A percentile compares a stretch with the other conserved stretches of the same genome.
phyloP scores from a whole-genome alignment of 2,329 filamentous ascomycete genomes.

The Sporothrix humicola region DNA sequence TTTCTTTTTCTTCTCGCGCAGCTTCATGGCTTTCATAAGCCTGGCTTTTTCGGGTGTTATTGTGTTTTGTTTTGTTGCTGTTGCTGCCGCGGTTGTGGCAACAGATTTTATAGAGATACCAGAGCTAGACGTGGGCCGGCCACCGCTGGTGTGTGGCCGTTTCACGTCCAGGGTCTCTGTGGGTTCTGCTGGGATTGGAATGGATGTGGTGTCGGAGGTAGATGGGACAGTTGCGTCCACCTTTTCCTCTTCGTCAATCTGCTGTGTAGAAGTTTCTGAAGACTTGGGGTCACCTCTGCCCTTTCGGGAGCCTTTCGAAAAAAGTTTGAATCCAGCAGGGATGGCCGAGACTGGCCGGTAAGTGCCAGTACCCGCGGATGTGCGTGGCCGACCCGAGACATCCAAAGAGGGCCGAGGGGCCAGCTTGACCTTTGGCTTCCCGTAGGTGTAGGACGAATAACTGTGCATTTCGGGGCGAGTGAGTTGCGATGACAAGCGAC shows the following conservation, averaged over 20 bases:
- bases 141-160: constrained; percentile 46
- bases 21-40: constrained; percentile 90
- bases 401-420: constrained; percentile 82
- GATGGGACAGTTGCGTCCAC: not conserved
- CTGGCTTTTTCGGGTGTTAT: constrained; percentile 89
- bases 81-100: constrained; percentile 46
- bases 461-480: constrained; percentile 58
- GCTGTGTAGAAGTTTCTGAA: not conserved
- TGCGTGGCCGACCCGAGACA: constrained; percentile 64
- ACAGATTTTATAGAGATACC: constrained; percentile 52
- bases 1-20: constrained; percentile 79
- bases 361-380: constrained; percentile 62
- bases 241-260: constrained; percentile 25
- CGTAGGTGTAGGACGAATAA: constrained; percentile 56
- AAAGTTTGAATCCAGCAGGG: constrained; percentile 78
- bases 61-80: constrained; percentile 52
- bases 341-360: constrained; percentile 77
- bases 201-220: constrained; percentile 28
- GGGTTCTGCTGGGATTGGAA: constrained; percentile 46
- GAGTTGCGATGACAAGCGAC: constrained; percentile 59
- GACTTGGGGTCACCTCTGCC: constrained; percentile 46
- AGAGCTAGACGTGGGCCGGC: constrained; percentile 53
- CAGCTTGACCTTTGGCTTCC: constrained; percentile 84
- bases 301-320: constrained; percentile 63
- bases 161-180: constrained; percentile 42